Evolutionary conservation across 2,329 filamentous ascomycete genomes (phyloP).

Genomic region (Colletotrichum australisinense): DNA sequence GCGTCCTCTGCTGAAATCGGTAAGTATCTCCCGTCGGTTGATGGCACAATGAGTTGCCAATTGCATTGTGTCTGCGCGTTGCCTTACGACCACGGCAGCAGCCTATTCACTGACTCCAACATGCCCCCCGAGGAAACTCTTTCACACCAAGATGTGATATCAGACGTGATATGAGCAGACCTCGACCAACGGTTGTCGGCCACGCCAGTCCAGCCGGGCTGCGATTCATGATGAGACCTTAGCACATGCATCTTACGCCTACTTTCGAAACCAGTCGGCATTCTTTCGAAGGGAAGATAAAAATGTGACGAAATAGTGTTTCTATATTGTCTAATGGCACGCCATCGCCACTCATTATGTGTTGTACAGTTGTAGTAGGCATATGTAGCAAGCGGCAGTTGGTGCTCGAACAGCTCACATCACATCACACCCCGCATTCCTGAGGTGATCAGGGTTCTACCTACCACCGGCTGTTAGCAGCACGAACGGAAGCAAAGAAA

Average conservation of each 20-base stretch:
- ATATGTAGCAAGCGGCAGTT: slow-evolving; percentile 14
- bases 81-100: neutral
- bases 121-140: neutral
- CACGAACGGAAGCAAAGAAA: neutral
- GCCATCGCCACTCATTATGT: neutral
- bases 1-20: slow-evolving; percentile 5
- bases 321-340: neutral
- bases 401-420: neutral
- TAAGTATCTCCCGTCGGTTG: slow-evolving; percentile 16
- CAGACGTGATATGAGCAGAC: neutral
- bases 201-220: slow-evolving; percentile 1
- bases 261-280: neutral
- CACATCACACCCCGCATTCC: slow-evolving; percentile 15
- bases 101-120: neutral
- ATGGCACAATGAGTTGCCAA: neutral
- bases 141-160: neutral
- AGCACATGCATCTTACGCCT: slow-evolving; percentile 1
- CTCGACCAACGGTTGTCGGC: slow-evolving; percentile 1
- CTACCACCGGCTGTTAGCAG: neutral
- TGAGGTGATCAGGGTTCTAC: neutral
- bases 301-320: neutral
- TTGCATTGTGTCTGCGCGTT: slow-evolving; percentile 9
- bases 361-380: too few relatives aligned
- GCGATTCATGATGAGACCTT: neutral
- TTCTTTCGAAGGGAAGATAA: neutral